Conservation (phyloP, 2,329 filamentous ascomycete species). For the Neopestalotiopsis rosae region DNA sequence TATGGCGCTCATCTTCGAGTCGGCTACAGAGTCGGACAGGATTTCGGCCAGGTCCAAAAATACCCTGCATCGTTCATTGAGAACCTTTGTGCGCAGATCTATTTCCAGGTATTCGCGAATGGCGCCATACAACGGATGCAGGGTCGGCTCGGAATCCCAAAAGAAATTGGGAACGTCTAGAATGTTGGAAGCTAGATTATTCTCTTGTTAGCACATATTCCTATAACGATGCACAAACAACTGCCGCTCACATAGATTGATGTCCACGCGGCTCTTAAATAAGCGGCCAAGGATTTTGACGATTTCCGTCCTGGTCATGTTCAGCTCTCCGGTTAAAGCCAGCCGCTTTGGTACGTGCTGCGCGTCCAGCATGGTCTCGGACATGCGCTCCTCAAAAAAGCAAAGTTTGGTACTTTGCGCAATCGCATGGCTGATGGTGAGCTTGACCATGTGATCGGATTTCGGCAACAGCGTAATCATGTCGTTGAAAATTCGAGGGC, state of each 20-base stretch:
- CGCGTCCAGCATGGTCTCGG: conserved; percentile 88
- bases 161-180: conserved; percentile 97
- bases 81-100: conserved; percentile 91
- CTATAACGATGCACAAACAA: background rate
- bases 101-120: conserved; percentile 98
- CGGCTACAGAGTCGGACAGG: conserved; percentile 86
- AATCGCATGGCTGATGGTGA: conserved; percentile 96
- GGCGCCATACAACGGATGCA: conserved; percentile 92
- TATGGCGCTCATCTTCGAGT: conserved; percentile 93
- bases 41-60: conserved; percentile 97
- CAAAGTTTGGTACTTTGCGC: conserved; percentile 96
- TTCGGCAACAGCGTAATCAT: conserved; percentile 96
- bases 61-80: conserved; percentile 95
- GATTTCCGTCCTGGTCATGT: conserved; percentile 91
- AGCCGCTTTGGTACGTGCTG: conserved; percentile 90
- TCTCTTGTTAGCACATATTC: conserved; percentile 25
- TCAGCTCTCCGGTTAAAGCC: conserved; percentile 86
- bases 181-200: conserved; percentile 83
- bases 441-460: conserved; percentile 96
- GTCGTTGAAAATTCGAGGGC: conserved; percentile 95
- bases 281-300: conserved; percentile 88
- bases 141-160: conserved; percentile 95
- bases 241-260: conserved; percentile 86
- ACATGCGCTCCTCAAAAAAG: conserved; percentile 96
- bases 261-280: conserved; percentile 94